A percentile compares a stretch with the other conserved stretches of the same genome.
These are phyloP conservation scores for Acer yangbiense DNA, from an alignment of 345 rosid species.

Conservation along the genomic window DNA sequence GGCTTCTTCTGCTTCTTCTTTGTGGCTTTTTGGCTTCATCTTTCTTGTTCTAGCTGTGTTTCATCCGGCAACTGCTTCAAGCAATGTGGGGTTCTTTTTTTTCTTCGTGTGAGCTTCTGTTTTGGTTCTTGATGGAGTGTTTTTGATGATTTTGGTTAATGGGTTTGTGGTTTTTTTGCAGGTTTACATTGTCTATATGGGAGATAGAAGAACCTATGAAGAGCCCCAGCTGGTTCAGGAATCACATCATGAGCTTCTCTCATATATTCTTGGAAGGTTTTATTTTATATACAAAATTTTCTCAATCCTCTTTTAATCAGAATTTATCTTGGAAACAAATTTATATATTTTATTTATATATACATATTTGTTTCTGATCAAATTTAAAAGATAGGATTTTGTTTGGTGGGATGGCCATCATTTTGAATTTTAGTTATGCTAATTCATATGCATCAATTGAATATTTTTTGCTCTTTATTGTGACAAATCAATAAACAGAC, in stretches of 20 bases:
- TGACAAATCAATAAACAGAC: neutral
- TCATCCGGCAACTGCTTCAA: slow-evolving; percentile 32
- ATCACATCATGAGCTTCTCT: slow-evolving; percentile 47
- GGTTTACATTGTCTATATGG: slow-evolving; percentile 62
- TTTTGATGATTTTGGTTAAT: neutral
- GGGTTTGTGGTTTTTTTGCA: slow-evolving; percentile 18
- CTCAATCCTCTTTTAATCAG: neutral
- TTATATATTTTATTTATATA: neutral
- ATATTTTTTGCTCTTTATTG: neutral
- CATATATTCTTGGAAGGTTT: slow-evolving; percentile 60
- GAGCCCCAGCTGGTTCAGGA: slow-evolving; percentile 41
- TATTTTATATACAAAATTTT: neutral
- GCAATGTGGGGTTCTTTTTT: slow-evolving; percentile 31
- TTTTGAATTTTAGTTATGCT: slow-evolving; percentile 7
- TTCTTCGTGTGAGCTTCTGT: slow-evolving; percentile 5
- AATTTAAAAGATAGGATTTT: neutral
- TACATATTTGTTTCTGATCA: neutral
- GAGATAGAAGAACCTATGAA: slow-evolving; percentile 30
- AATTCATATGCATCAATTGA: neutral
- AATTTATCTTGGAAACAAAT: neutral
- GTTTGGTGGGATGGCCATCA: neutral
- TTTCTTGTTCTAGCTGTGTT: slow-evolving; percentile 26
- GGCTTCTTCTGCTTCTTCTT: slow-evolving; percentile 15
- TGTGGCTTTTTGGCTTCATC: neutral
- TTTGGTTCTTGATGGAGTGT: slow-evolving; percentile 4